Evolutionary conservation across 805 yeast genomes (phyloP), one percentile per base, ranked within the genome.

Genomic region (Saccharomyces mikatae): DNA sequence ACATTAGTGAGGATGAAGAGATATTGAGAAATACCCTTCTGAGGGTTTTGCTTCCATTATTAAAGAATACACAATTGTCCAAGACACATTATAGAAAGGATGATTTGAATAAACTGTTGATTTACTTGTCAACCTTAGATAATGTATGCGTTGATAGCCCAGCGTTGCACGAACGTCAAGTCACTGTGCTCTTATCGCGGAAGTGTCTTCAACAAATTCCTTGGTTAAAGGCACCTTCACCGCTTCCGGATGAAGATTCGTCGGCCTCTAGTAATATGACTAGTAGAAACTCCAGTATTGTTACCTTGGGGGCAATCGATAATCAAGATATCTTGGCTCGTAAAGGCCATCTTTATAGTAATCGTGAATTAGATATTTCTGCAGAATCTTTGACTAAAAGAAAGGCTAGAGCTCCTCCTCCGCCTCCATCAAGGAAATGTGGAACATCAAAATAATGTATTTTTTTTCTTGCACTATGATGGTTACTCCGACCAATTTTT

Each of bases 41-140:
- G 46, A 76, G 94, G 54, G 89, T 90, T 2, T 61, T 92, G 30
- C 76, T 81, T 58, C 96, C 95, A 1, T 70, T 91, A 62, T 68
- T 91, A 31, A 74, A 79, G 55, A 82, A 82, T 60, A 79, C 92
- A 0, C 87, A 86, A 61, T 71, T 89, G 52, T 66, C 76, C 13
- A 68, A 70, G 1, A 78, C 81, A 2, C 74, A 74, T 8, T 88
- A 89, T 68, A 85, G 87, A 61, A 74, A 71, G 21, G 75, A 72
- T 0, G 85, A 81, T 51, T 62, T 91, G 6, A 58, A 69, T 6
- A 76, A 77, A 6, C 69, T 85, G 8, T 71, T 89, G 47, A 66
- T 71, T 9, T 77, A 80, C 61, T 70, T 88, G 48, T 59, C 67
- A 14, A 54, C 58, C 11, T 54, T 59, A 13, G 68, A 66, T 48